These are phyloP conservation scores for Oxytropis ochrocephala DNA, from an alignment of 306 rosid genomes.

Conservation along the genomic window DNA sequence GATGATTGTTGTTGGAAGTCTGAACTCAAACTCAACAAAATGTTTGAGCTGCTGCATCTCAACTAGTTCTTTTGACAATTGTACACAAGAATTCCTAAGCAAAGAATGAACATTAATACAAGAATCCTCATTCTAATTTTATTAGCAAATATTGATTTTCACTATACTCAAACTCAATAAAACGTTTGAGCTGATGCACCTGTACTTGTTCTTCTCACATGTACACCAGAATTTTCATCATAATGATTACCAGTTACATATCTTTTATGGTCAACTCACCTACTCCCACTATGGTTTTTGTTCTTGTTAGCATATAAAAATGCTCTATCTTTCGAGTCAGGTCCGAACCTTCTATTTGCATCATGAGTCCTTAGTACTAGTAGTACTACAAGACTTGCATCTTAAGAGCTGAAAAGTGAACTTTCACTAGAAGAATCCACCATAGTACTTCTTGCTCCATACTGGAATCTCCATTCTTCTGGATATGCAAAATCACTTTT, in stretches of 20 bases:
- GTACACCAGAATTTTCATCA: no score
- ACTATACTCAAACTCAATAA: no score
- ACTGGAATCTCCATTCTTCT: conserved; percentile 44
- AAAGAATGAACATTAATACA: conserved; percentile 9
- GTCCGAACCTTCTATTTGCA: conserved; percentile 21
- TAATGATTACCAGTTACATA: conserved; percentile 35
- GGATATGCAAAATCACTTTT: conserved; percentile 31
- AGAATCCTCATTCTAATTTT: conserved; percentile 15
- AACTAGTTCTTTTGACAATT: conserved; percentile 37
- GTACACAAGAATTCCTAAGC: conserved; percentile 30
- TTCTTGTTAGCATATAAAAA: conserved; percentile 45
- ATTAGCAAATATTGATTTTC: conserved; percentile 18
- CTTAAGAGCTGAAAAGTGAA: conserved; percentile 65
- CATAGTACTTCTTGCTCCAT: conserved; percentile 23
- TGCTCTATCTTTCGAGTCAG: conserved; percentile 29
- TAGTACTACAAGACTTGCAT: conserved; percentile 73
- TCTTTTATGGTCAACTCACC: conserved; percentile 36
- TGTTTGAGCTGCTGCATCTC: conserved; percentile 49
- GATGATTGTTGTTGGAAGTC: conserved; percentile 28
- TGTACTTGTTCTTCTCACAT: no score
- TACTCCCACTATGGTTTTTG: conserved; percentile 41
- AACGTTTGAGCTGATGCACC: no score
- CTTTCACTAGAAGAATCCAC: conserved; percentile 64
- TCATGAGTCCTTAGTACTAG: conserved; percentile 57
- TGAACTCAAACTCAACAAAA: conserved; percentile 74